Base-by-base conservation (phyloP, 2,329 filamentous ascomycete genomes). In the Scedosporium apiospermum region DNA sequence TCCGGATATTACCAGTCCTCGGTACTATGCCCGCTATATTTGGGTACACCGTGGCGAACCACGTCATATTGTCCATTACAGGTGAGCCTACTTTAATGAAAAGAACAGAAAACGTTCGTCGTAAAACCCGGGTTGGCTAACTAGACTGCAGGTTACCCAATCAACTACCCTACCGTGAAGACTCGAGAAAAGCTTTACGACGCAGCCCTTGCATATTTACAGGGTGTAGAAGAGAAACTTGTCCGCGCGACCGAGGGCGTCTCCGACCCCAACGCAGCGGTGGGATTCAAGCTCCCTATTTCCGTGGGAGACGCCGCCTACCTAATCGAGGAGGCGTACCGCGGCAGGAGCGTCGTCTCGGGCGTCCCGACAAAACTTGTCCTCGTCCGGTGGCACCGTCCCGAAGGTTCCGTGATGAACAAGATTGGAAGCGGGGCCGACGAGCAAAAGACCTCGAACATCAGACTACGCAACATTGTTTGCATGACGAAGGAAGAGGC, bases 11-110 rank as follows among this genome's bases (percentile, higher is more conserved):
- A 7, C 95, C 95, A 0, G 95, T 99, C 0, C 78, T 99, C 3
- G 95, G 95, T 0, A 99, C 95, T 0, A 97, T 99, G 93, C 95
- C 95, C 0, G 93, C 95, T 2, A 88, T 98, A 0, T 99, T 99
- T 73, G 95, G 95, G 7, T 89, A 97, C 63, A 90, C 89, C 0
- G 85, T 90, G 7, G 95, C 95, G 3, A 99, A 98, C 74, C 91
- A 98, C 71, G 86, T 98, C 64, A 93, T 99, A 66, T 82, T 96
- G 63, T 85, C 86, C 63, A 84, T 98, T 57, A 79, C 82, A 5
- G 78, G 78, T 78, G 69, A 16, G 65, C 6, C 10, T 38, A 38
- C 34, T n/a, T n/a, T n/a, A n/a, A n/a, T n/a, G n/a, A n/a, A n/a
- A n/a, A n/a, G n/a, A n/a, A n/a, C n/a, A n/a, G n/a, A n/a, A n/a